Conservation (phyloP, 2,329 filamentous ascomycete genomes). For the Nakataea oryzae region DNA sequence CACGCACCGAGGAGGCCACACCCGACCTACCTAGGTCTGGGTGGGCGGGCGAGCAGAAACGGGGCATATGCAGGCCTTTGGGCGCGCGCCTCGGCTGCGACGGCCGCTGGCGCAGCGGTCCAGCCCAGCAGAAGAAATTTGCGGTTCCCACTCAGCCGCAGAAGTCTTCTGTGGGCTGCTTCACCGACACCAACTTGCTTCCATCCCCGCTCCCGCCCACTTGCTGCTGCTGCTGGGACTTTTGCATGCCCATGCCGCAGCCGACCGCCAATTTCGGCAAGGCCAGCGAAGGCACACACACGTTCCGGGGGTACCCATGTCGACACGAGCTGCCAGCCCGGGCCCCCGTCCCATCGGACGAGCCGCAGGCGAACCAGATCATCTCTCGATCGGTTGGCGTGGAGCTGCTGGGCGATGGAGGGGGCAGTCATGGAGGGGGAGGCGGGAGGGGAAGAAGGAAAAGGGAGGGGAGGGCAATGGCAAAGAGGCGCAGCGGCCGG, state of each 20-base stretch:
- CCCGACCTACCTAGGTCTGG: neutral
- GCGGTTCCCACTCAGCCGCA: neutral
- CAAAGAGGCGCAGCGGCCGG: no score
- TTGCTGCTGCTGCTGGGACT: no score
- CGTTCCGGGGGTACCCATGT: neutral
- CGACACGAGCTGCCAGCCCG: no score
- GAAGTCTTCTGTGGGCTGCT: no score
- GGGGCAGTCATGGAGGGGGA: no score
- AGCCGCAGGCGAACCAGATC: neutral
- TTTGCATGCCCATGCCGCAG: neutral
- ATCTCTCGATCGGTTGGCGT: neutral
- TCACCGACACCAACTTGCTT: neutral
- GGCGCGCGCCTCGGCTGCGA: no score
- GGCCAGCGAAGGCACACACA: neutral
- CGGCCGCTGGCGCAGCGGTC: no score
- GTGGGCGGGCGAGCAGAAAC: neutral
- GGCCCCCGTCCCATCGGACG: no score
- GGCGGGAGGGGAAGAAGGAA: neutral
- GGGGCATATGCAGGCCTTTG: no score
- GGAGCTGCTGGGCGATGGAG: neutral
- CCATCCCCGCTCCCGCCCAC: neutral
- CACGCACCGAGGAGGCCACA: neutral
- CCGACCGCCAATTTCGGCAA: neutral
- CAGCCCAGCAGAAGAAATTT: neutral
- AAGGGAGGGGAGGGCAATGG: no score